Conservation (phyloP, 768 basidiomycete species). For the Phaeolepiota aurea region DNA sequence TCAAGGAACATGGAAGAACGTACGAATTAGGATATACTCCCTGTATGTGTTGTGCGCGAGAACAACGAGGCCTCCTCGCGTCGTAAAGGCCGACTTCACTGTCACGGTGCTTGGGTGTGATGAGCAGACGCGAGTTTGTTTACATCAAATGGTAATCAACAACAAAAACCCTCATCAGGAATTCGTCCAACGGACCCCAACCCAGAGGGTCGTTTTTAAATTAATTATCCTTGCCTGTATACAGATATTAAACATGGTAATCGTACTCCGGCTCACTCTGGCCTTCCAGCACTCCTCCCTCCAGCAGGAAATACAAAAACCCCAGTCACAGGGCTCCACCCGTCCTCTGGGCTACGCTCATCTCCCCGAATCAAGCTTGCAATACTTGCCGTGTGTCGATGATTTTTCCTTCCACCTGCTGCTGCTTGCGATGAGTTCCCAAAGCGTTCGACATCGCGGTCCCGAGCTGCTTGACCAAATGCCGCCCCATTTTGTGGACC, state of each 20-base stretch:
- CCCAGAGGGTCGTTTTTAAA: too few species aligned
- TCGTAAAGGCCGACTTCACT: not conserved
- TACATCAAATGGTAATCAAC: too few species aligned
- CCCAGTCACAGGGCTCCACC: conserved; percentile 68
- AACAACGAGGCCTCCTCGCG: conserved; percentile 12
- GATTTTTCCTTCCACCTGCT: conserved; percentile 28
- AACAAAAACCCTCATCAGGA: too few species aligned
- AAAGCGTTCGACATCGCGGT: not conserved
- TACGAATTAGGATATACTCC: conserved; percentile 5
- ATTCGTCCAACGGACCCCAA: too few species aligned
- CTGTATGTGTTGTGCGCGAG: conserved; percentile 4
- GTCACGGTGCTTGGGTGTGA: not conserved
- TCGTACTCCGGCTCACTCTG: too few species aligned
- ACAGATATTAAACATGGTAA: too few species aligned
- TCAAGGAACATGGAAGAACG: not conserved
- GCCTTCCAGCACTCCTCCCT: not conserved
- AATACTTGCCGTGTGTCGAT: conserved; percentile 79
- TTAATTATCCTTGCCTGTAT: too few species aligned
- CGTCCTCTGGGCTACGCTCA: conserved; percentile 67
- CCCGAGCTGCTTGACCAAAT: not conserved
- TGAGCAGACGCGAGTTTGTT: not conserved
- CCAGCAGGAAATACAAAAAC: conserved; percentile 39
- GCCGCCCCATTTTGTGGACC: conserved; percentile 9
- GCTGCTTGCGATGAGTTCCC: not conserved
- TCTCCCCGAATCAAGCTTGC: conserved; percentile 74